Conservation (phyloP, 768 basidiomycete genomes). For the Russula foetens region DNA sequence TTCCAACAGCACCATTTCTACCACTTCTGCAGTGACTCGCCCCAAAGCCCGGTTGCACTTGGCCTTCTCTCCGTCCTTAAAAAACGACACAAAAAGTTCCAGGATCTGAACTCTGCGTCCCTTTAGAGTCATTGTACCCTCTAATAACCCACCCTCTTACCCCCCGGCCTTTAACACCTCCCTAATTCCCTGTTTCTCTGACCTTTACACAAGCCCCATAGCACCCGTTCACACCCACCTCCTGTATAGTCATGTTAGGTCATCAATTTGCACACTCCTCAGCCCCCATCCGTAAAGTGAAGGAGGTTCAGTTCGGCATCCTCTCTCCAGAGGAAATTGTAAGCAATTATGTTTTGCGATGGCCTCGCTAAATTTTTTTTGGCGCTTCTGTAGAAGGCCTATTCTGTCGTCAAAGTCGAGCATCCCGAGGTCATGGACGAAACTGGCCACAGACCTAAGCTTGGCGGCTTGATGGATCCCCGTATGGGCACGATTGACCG, state of each 20-base stretch:
- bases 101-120: constrained; percentile 2
- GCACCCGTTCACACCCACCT: neutral
- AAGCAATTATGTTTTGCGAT: constrained; percentile 28
- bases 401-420: constrained; percentile 97
- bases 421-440: constrained; percentile 99
- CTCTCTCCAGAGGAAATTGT: constrained; percentile 99
- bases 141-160: neutral
- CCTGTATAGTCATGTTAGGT: constrained; percentile 52
- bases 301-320: constrained; percentile 98
- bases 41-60: neutral
- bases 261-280: constrained; percentile 90
- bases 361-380: neutral
- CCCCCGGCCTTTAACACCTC: neutral
- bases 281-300: constrained; percentile 91
- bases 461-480: constrained; percentile 94
- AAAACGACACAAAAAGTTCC: constrained; percentile 13
- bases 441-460: constrained; percentile 78
- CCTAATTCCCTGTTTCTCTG: neutral
- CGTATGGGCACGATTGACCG: constrained; percentile 97
- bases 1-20: neutral
- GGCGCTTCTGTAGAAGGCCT: constrained; percentile 71
- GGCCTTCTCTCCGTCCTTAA: constrained; percentile 6
- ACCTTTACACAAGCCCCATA: neutral
- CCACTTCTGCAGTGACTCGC: neutral
- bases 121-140: neutral